Evolutionary conservation across 1,284 basidiomycete species (phyloP).

Genomic region (Boletus sp.): DNA sequence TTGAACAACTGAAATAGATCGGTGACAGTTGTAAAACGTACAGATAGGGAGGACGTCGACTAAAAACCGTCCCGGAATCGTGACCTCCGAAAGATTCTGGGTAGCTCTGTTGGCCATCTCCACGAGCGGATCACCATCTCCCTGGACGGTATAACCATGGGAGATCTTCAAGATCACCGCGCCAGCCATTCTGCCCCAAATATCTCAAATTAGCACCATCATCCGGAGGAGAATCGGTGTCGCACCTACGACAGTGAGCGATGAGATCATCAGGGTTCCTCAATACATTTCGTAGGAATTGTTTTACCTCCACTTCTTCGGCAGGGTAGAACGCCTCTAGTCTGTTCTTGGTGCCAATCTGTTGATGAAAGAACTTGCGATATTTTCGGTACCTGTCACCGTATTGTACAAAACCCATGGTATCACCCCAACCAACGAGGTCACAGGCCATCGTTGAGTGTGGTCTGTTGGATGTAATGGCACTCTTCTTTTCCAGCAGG

Average conservation of each 20-base stretch:
- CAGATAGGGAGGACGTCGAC: conserved; percentile 29
- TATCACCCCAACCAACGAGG: no score
- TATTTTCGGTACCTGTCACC: no score
- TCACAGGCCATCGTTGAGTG: background rate
- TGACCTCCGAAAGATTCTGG: conserved; percentile 11
- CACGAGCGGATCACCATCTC: conserved; percentile 24
- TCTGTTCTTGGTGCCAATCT: no score
- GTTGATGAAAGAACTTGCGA: no score
- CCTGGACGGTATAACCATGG: conserved; percentile 22
- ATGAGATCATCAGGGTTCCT: no score
- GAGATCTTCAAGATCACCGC: conserved; percentile 9
- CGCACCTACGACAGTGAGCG: no score
- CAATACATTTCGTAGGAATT: no score
- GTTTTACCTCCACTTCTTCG: no score
- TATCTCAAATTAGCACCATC: background rate
- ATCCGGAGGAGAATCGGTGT: no score
- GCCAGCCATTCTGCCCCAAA: background rate
- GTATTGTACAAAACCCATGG: no score
- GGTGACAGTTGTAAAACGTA: conserved; percentile 12
- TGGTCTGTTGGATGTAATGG: background rate
- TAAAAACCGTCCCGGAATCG: conserved; percentile 23
- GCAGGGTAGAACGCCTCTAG: no score
- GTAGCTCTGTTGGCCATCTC: conserved; percentile 20
- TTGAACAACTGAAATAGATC: background rate
- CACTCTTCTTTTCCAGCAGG: conserved; percentile 24